Evolutionary conservation across 225 moss, liverwort and hornwort species (phyloP), one percentile per base, ranked within the genome.

Genomic region (Pseudoscleropodium purum): DNA sequence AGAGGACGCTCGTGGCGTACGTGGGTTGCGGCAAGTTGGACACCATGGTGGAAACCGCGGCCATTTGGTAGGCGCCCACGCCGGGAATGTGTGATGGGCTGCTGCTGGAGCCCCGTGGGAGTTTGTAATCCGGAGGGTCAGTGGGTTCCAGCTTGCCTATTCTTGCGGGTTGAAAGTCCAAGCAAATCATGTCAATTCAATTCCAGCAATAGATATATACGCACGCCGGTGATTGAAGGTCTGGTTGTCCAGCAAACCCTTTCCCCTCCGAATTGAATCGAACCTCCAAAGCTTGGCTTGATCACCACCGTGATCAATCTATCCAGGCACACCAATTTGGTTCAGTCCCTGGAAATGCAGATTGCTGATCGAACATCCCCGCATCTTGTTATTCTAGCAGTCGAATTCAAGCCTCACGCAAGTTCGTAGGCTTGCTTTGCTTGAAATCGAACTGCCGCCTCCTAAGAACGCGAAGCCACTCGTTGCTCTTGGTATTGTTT

Each of bases 61-160:
- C 88, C 86, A 89, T 86, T 76, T 93, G 90, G 12, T 88, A 61
- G 26, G 91, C 51, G n/a, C 68, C 84, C 13, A 89, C 67, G 65
- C 76, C 81, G 25, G 83, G 64, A 66, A 65, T n/a, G 11, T 69
- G 49, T n/a, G 86, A 43, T 52, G 93, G 86, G 90, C 89, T 93
- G 74, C 78, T 87, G 87, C 88, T 70, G 39, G 88, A 62, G 83
- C 74, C 78, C 81, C 73, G 85, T 36, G 92, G 81, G 62, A 82
- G 85, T 77, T 83, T 86, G 54, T 81, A 92, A 85, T 93, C 92
- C 16, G 93, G 93, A 68, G 90, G 93, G 64, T 94, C 94, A 91
- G 72, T 92, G 14, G 93, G 92, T 91, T 94, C 94, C 94, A 94
- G 92, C 82, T 93, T 94, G 94, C 87, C 93, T 72, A 94, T 60